A percentile compares a stretch with the other conserved stretches of the same genome.
These are phyloP conservation scores for Schizochytrium sp. DNA, from an alignment of 108 stramenopile species.

Conservation along the genomic window DNA sequence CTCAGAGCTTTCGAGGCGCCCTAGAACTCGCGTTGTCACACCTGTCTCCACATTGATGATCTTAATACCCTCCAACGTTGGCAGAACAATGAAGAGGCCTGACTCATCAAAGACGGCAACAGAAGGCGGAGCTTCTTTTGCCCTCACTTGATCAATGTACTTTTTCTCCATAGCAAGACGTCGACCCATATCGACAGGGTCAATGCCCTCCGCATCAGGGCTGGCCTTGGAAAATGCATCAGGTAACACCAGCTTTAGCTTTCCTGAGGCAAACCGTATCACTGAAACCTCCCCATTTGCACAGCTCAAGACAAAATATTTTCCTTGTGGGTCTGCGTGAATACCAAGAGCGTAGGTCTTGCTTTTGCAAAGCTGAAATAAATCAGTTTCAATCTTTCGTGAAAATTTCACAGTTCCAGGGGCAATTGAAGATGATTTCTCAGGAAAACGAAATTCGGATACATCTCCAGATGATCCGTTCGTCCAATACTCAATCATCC, in stretches of 20 bases:
- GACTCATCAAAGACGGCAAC: constrained; percentile 85
- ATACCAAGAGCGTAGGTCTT: constrained; percentile 82
- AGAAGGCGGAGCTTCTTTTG: constrained; percentile 64
- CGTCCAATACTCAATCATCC: constrained; percentile 94
- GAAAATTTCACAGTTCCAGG: constrained; percentile 70
- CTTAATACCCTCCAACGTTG: constrained; percentile 92
- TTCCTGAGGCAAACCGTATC: constrained; percentile 84
- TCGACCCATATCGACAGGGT: constrained; percentile 61
- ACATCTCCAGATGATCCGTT: constrained; percentile 29
- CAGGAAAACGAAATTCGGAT: constrained; percentile 56
- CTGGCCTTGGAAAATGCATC: constrained; percentile 79
- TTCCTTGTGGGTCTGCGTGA: constrained; percentile 73
- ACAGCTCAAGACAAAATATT: constrained; percentile 82
- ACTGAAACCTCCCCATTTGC: constrained; percentile 86
- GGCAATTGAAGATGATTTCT: constrained; percentile 60
- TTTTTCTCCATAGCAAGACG: constrained; percentile 44
- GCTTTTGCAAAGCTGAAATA: constrained; percentile 89
- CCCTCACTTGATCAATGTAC: constrained; percentile 26
- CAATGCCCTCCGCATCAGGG: not conserved
- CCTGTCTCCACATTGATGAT: constrained; percentile 85
- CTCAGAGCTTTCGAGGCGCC: constrained; percentile 86
- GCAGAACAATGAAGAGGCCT: constrained; percentile 85
- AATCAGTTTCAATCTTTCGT: constrained; percentile 88
- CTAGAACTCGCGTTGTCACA: constrained; percentile 82
- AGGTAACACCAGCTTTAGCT: constrained; percentile 85